Conservation (phyloP, 257 asterid genomes). For the Henckelia pumila region DNA sequence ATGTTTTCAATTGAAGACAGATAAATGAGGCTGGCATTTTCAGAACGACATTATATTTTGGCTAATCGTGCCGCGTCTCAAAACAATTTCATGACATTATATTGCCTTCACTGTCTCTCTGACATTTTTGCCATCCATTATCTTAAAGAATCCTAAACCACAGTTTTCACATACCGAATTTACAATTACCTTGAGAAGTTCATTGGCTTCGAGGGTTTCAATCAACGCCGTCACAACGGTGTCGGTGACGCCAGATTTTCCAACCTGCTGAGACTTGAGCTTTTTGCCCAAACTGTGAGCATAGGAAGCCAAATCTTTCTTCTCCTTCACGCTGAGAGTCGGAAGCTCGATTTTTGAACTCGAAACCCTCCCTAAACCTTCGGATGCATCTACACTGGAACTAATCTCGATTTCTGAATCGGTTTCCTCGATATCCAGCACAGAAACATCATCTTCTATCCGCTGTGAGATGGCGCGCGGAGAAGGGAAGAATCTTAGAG, state of each 20-base stretch:
- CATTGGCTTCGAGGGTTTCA: constrained; percentile 91
- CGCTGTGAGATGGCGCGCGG: constrained; percentile 33
- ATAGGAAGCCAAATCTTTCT: constrained; percentile 74
- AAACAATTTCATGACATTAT: not conserved
- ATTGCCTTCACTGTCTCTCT: not conserved
- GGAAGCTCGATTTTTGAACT: constrained; percentile 35
- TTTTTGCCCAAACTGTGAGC: constrained; percentile 89
- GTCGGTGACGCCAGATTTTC: constrained; percentile 84
- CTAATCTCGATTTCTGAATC: constrained; percentile 27
- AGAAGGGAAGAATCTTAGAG: constrained; percentile 23
- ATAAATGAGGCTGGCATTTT: too few species aligned
- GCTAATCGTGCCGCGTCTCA: too few species aligned
- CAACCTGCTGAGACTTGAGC: constrained; percentile 87
- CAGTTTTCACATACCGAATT: not conserved
- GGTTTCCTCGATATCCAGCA: constrained; percentile 21
- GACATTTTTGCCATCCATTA: too few species aligned
- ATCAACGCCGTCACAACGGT: constrained; percentile 61
- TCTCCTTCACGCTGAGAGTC: constrained; percentile 68
- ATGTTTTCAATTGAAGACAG: too few species aligned
- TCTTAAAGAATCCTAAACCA: too few species aligned
- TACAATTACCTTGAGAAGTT: constrained; percentile 76
- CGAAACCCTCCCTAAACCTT: constrained; percentile 25
- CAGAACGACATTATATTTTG: too few species aligned
- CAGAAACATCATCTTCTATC: constrained; percentile 25
- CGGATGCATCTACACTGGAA: constrained; percentile 13